Base-by-base conservation (phyloP, 805 yeast genomes). In the Saccharomyces eubayanus region DNA sequence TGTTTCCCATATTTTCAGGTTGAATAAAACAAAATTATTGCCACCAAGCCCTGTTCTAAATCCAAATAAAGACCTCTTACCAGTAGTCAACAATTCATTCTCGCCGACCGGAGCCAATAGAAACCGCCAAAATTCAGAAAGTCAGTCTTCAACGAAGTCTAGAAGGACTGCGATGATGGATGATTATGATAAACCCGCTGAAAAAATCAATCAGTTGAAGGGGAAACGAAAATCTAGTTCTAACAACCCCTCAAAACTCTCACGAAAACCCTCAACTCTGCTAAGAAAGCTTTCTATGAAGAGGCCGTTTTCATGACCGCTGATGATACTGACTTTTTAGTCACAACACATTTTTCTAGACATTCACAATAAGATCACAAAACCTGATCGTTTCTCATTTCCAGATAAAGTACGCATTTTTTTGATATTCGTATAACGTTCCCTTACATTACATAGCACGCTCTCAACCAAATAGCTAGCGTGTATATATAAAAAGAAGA, bases 1-100 rank as follows among this genome's bases (percentile, higher is more conserved):
- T 0, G 85, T 88, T 8, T 78, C 79, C n/a, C 87, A 81, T 61
- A 89, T 90, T 1, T 90, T 90, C 74, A 74, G 96, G 46, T 67
- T 79, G 31, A 76, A 87, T 2, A 84, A 79, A 57, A 69, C 77
- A 1, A 83, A 75, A 56, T 58, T 59, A 21, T 68, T 88, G 41
- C 74, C 80, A 0, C 59, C 65, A 6, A 82, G 87, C 46, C 78
- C 81, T 0, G 83, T 80, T 0, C 64, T 79, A 40, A 72, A 71
- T 47, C 48, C 56, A 2, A 56, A 59, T 14, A 65, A 62, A 49
- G 58, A 51, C 2, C 24, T 30, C 6, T 27, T 64, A 16, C 57
- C 45, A 46, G 36, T 28, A 12, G 45, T 28, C 20, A 11, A 20
- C 21, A 28, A 5, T 16, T 16, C 16, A 6, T 20, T 16, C 8